Percentiles rank a stretch among this genome's conserved stretches.
Conservation (phyloP, 2,329 filamentous ascomycete genomes). For the Cladophialophora bantiana region DNA sequence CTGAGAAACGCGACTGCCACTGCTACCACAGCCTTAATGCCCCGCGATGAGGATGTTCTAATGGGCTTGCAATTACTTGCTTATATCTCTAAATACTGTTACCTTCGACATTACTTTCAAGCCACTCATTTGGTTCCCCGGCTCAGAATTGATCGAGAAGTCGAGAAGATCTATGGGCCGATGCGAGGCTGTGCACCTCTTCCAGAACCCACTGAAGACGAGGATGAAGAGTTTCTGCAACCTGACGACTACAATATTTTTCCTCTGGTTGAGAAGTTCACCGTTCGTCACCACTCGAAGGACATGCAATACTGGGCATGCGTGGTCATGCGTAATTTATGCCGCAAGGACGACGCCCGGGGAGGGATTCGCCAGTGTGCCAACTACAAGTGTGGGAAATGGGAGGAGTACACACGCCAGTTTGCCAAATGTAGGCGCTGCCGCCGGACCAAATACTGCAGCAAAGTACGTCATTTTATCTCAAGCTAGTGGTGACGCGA, state of each 20-base stretch:
- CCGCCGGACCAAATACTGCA: slow-evolving; percentile 97
- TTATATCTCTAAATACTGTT: slow-evolving; percentile 99
- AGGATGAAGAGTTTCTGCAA: slow-evolving; percentile 85
- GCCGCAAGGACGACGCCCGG: slow-evolving; percentile 93
- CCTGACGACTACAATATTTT: slow-evolving; percentile 99
- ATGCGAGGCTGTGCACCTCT: slow-evolving; percentile 51
- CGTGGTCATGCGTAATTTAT: slow-evolving; percentile 98
- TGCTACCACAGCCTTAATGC: slow-evolving; percentile 86
- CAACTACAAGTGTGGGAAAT: slow-evolving; percentile 97
- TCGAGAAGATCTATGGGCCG: slow-evolving; percentile 78
- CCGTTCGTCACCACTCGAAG: slow-evolving; percentile 88
- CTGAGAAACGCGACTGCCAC: slow-evolving; percentile 73
- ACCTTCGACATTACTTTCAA: slow-evolving; percentile 93
- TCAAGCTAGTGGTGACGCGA: slow-evolving; percentile 8
- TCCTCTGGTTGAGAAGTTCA: slow-evolving; percentile 97
- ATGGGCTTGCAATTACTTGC: slow-evolving; percentile 97
- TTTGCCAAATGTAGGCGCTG: slow-evolving; percentile 98
- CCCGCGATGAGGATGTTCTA: slow-evolving; percentile 93
- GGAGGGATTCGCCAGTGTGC: slow-evolving; percentile 97
- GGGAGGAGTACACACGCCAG: slow-evolving; percentile 95
- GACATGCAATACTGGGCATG: slow-evolving; percentile 99
- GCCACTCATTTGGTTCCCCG: slow-evolving; percentile 90
- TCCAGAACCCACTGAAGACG: slow-evolving; percentile 63
- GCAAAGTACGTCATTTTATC: slow-evolving; percentile 67
- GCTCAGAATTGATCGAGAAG: slow-evolving; percentile 86